Percentiles rank a stretch among this genome's conserved stretches.
Conservation (phyloP, 2,329 filamentous ascomycete species). For the Phialophora chinensis region DNA sequence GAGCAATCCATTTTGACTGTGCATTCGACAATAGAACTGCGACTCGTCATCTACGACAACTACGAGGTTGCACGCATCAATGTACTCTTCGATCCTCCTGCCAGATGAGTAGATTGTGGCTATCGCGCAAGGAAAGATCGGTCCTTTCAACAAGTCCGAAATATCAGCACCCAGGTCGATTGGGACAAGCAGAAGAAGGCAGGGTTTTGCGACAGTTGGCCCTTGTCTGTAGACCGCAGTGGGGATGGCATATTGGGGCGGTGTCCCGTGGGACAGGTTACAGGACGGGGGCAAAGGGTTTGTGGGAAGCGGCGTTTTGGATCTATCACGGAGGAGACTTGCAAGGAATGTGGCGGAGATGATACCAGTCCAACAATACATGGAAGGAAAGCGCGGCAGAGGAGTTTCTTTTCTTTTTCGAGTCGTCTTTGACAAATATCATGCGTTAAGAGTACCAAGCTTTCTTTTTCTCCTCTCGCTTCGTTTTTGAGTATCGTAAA, state of each 20-base stretch:
- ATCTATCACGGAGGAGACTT: too few species aligned
- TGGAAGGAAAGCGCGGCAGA: not conserved
- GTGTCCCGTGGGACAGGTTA: not conserved
- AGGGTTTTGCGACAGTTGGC: not conserved
- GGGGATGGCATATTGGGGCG: not conserved
- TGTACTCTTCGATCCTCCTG: not conserved
- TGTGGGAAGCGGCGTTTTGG: not conserved
- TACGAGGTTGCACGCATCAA: not conserved
- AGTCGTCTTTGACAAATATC: not conserved
- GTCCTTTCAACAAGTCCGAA: not conserved
- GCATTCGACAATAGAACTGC: too few species aligned
- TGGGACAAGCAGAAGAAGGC: not conserved
- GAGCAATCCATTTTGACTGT: not conserved
- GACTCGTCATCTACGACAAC: not conserved
- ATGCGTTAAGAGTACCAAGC: not conserved
- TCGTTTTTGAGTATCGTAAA: not conserved
- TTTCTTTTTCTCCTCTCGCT: not conserved
- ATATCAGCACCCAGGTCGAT: not conserved
- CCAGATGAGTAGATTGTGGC: not conserved
- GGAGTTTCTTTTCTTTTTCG: not conserved
- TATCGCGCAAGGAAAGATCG: not conserved
- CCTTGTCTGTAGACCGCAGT: not conserved
- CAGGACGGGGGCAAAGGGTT: not conserved
- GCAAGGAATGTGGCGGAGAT: not conserved
- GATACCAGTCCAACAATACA: not conserved